phyloP scores from a whole-genome alignment of 495 filamentous ascomycete species.

The Achaetomiella virescens region DNA sequence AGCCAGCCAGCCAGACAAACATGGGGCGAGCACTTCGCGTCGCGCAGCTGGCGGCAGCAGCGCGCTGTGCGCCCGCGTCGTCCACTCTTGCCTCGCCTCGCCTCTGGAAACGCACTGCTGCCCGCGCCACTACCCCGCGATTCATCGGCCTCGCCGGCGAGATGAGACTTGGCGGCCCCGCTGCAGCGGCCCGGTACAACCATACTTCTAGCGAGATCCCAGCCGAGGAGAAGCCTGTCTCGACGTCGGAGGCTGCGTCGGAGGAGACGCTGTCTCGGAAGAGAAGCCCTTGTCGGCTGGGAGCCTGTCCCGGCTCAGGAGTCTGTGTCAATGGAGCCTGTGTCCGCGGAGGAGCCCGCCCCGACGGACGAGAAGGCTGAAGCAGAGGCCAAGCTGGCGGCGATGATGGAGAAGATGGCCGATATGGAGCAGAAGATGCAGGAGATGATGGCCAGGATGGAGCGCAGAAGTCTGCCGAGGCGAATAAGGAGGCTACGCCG shows the following conservation, averaged over 20 bases:
- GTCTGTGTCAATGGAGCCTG: too few relatives aligned
- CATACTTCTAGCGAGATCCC: not conserved
- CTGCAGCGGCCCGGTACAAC: not conserved
- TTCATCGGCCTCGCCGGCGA: not conserved
- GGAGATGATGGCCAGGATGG: too few relatives aligned
- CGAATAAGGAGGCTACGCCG: too few relatives aligned
- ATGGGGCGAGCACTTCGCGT: not conserved
- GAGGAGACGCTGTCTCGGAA: not conserved
- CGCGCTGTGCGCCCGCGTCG: not conserved
- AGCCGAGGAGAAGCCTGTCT: not conserved
- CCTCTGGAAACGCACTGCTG: not conserved
- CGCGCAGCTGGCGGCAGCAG: not conserved
- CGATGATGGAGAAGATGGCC: too few relatives aligned
- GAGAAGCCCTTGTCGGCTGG: too few relatives aligned
- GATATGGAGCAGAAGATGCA: too few relatives aligned
- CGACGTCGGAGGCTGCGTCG: not conserved
- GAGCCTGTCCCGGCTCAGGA: too few relatives aligned
- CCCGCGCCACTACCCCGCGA: not conserved
- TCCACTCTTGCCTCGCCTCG: not conserved
- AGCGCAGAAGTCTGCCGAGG: too few relatives aligned
- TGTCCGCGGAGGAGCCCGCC: too few relatives aligned
- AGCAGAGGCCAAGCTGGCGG: too few relatives aligned
- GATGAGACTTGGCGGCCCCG: not conserved
- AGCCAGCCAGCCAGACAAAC: not conserved
- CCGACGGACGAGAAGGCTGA: too few relatives aligned